Percentiles rank a stretch among this genome's conserved stretches.
Conservation (phyloP, 345 rosid genomes). For the Pistacia vera region DNA sequence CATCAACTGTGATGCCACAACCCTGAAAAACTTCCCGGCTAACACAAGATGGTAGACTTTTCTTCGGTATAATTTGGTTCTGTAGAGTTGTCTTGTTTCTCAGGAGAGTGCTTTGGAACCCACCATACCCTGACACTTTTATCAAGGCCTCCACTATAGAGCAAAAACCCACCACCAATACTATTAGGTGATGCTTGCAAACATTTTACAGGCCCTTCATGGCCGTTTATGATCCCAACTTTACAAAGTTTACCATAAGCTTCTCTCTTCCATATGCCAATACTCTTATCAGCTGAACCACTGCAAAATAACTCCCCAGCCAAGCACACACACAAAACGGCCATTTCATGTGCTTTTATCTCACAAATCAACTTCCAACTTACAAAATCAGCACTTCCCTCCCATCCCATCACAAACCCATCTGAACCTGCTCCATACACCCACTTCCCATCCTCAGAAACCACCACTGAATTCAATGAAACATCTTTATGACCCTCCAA, state of each 20-base stretch:
- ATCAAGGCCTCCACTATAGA: constrained; percentile 94
- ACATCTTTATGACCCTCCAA: constrained; percentile 78
- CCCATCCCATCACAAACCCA: constrained; percentile 90
- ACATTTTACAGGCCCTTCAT: constrained; percentile 90
- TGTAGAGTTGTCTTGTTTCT: not conserved
- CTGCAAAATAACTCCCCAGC: constrained; percentile 67
- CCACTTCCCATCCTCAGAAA: constrained; percentile 68
- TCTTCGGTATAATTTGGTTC: constrained; percentile 12
- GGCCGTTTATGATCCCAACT: constrained; percentile 67
- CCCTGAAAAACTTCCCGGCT: not conserved
- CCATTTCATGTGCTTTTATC: constrained; percentile 68
- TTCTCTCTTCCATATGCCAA: constrained; percentile 79
- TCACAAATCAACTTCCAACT: constrained; percentile 67
- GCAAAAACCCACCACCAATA: constrained; percentile 71
- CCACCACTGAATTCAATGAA: constrained; percentile 68
- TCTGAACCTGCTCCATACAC: constrained; percentile 91
- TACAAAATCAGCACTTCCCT: constrained; percentile 39
- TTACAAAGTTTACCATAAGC: constrained; percentile 47
- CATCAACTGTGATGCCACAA: not conserved
- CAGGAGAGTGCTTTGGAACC: constrained; percentile 53
- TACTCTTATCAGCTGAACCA: constrained; percentile 92
- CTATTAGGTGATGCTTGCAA: constrained; percentile 65
- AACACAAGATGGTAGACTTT: constrained; percentile 18
- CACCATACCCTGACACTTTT: constrained; percentile 93
- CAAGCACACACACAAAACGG: constrained; percentile 72